These are phyloP conservation scores for Boletus reticuloceps DNA, from an alignment of 768 basidiomycete genomes.

Conservation along the genomic window DNA sequence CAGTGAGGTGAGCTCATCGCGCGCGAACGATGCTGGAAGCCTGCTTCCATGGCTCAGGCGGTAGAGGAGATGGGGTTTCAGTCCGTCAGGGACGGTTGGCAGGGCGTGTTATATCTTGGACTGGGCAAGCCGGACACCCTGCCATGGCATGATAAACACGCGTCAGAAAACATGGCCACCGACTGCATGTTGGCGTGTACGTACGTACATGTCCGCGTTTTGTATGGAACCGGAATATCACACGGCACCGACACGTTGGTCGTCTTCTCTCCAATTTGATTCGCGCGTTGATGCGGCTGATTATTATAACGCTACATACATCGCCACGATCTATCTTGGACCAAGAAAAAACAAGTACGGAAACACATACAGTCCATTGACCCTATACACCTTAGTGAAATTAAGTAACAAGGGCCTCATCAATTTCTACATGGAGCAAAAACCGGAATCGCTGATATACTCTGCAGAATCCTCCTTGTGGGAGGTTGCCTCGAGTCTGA, in stretches of 20 bases:
- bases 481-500: slow-evolving; percentile 45
- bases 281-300: slow-evolving; percentile 11
- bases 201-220: slow-evolving; percentile 33
- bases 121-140: slow-evolving; percentile 23
- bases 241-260: slow-evolving; percentile 30
- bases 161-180: slow-evolving; percentile 19
- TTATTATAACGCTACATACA: slow-evolving; percentile 13
- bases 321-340: slow-evolving; percentile 11
- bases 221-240: slow-evolving; percentile 5
- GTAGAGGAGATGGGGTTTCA: slow-evolving; percentile 11
- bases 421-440: slow-evolving; percentile 38
- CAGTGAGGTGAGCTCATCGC: slow-evolving; percentile 15
- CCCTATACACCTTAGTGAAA: not conserved
- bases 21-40: slow-evolving; percentile 29
- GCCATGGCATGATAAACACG: slow-evolving; percentile 33
- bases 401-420: not conserved
- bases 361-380: slow-evolving; percentile 4
- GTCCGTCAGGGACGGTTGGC: slow-evolving; percentile 13
- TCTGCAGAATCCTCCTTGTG: slow-evolving; percentile 40
- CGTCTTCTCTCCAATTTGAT: slow-evolving; percentile 12
- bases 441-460: slow-evolving; percentile 48
- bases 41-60: slow-evolving; percentile 26
- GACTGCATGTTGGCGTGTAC: slow-evolving; percentile 21
- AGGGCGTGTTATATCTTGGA: slow-evolving; percentile 31
- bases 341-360: slow-evolving; percentile 5